These are phyloP conservation scores for Diaporthe velutina DNA, from an alignment of 2,329 filamentous ascomycete genomes.

Conservation along the genomic window DNA sequence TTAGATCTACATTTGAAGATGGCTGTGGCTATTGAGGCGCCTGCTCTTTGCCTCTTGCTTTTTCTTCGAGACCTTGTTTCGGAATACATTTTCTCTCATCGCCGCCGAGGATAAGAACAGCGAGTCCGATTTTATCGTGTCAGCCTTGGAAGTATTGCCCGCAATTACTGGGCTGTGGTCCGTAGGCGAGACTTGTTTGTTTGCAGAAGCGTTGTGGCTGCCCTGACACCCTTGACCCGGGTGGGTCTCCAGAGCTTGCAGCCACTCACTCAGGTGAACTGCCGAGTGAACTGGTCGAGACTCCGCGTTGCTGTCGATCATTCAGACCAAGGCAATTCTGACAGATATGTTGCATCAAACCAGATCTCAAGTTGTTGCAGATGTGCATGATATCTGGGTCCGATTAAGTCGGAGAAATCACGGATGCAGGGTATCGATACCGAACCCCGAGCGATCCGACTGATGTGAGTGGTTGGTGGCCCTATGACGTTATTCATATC, in stretches of 20 bases:
- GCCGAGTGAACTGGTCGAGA: not conserved
- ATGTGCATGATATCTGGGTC: not conserved
- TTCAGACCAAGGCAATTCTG: not conserved
- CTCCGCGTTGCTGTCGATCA: not conserved
- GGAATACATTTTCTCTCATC: no score
- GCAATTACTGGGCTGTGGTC: not conserved
- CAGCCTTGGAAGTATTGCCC: not conserved
- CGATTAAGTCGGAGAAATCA: not conserved
- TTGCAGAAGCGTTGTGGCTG: not conserved
- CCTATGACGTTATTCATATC: conserved; percentile 22
- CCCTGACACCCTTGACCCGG: not conserved
- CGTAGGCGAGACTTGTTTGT: not conserved
- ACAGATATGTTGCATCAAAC: conserved; percentile 4
- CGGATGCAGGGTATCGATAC: not conserved
- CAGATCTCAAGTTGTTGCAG: not conserved
- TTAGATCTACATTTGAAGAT: no score
- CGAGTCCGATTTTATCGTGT: not conserved
- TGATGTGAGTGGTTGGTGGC: not conserved
- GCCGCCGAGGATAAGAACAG: not conserved
- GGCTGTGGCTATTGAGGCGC: no score
- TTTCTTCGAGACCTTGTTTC: no score
- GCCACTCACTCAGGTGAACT: not conserved
- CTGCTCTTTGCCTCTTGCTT: not conserved
- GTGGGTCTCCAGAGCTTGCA: not conserved
- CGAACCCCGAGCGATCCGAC: conserved; percentile 23